A percentile compares a stretch with the other conserved stretches of the same genome.
Evolutionary conservation across 2,329 filamentous ascomycete genomes (phyloP).

Genomic region (Colletotrichum liaoningense): DNA sequence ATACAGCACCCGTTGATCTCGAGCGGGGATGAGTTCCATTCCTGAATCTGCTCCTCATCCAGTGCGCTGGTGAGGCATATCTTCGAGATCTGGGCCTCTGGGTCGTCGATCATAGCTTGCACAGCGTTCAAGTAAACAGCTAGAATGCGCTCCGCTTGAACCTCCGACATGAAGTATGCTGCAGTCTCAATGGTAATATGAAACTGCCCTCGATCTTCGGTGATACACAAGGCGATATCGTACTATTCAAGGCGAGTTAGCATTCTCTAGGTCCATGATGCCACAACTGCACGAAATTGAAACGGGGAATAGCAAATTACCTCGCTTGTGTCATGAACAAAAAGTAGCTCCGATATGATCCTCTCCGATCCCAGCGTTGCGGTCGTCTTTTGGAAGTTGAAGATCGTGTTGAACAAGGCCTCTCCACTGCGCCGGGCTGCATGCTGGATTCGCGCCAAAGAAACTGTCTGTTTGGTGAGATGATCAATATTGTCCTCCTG

Average conservation of each 20-base stretch:
- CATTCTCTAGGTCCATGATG: neutral
- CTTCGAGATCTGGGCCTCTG: neutral
- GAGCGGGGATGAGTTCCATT: neutral
- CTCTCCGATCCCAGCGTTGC: neutral
- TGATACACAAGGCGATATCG: slow-evolving; percentile 17
- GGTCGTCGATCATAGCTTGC: neutral
- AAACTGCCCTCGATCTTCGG: neutral
- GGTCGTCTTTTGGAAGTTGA: slow-evolving; percentile 23
- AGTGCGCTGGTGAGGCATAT: slow-evolving; percentile 8
- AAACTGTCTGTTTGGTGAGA: neutral
- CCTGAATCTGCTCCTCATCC: neutral
- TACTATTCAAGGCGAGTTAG: neutral
- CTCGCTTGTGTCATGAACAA: slow-evolving; percentile 19
- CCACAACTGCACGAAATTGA: neutral
- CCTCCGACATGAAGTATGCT: slow-evolving; percentile 13
- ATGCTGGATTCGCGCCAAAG: slow-evolving; percentile 14
- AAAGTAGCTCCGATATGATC: neutral
- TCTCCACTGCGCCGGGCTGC: neutral
- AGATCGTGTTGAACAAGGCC: slow-evolving; percentile 14
- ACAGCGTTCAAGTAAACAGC: neutral
- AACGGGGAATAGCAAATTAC: neutral
- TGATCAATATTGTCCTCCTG: slow-evolving; percentile 18
- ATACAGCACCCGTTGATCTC: slow-evolving; percentile 30
- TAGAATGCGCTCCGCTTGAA: slow-evolving; percentile 1
- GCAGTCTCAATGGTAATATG: slow-evolving; percentile 12